A percentile compares a stretch with the other conserved stretches of the same genome.
These are phyloP conservation scores for Zygosaccharomyces gambellarensis DNA, from an alignment of 805 yeast genomes.

Conservation along the genomic window DNA sequence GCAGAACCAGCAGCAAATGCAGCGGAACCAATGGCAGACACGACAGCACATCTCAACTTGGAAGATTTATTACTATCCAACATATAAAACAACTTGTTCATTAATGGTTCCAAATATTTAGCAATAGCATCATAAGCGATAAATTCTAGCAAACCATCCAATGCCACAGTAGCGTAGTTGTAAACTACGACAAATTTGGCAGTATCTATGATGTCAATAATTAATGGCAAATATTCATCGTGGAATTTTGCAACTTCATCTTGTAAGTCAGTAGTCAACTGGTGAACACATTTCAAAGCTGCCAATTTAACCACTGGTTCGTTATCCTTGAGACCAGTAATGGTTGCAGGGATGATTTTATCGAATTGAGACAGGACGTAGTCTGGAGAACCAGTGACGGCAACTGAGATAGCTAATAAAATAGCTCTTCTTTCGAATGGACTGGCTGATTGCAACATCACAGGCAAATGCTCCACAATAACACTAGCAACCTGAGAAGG, in stretches of 20 bases:
- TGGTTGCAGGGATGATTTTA: slow-evolving; percentile 65
- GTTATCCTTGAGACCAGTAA: slow-evolving; percentile 71
- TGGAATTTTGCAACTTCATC: slow-evolving; percentile 82
- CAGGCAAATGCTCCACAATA: slow-evolving; percentile 58
- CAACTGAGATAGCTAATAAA: slow-evolving; percentile 71
- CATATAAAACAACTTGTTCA: slow-evolving; percentile 84
- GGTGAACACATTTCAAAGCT: slow-evolving; percentile 75
- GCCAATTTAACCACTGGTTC: slow-evolving; percentile 76
- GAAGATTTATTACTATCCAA: slow-evolving; percentile 72
- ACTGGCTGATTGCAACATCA: slow-evolving; percentile 57
- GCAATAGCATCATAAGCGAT: slow-evolving; percentile 83
- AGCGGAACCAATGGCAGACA: slow-evolving; percentile 94
- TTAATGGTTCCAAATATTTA: slow-evolving; percentile 77
- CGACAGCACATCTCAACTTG: slow-evolving; percentile 67
- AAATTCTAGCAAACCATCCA: slow-evolving; percentile 88
- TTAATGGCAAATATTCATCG: slow-evolving; percentile 74
- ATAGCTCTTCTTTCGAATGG: slow-evolving; percentile 83
- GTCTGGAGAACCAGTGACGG: slow-evolving; percentile 93
- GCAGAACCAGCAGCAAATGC: slow-evolving; percentile 92
- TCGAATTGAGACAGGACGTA: slow-evolving; percentile 70
- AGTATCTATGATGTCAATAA: slow-evolving; percentile 79
- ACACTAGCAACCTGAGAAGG: slow-evolving; percentile 88
- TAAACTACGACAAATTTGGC: slow-evolving; percentile 80
- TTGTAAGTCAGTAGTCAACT: slow-evolving; percentile 77
- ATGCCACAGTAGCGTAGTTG: slow-evolving; percentile 84